Conservation (phyloP, 176 grass and related monocot species). For the Phoenix roebelenii region DNA sequence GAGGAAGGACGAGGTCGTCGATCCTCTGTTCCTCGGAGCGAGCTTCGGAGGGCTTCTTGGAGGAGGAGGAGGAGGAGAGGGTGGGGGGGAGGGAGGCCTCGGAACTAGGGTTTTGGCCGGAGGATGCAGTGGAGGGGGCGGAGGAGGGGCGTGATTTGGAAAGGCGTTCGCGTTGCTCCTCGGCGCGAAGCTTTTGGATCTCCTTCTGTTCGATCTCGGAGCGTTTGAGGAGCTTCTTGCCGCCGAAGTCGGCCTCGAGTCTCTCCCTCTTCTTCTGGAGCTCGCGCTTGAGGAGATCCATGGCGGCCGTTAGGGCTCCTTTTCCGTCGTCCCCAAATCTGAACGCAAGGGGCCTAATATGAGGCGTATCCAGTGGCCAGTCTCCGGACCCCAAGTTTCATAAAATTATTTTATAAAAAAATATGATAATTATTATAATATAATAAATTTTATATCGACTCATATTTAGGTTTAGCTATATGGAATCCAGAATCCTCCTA, state of each 20-base stretch:
- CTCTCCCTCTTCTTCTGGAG: constrained; percentile 68
- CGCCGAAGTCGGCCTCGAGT: constrained; percentile 51
- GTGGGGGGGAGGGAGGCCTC: constrained; percentile 27
- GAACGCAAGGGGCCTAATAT: too few species aligned
- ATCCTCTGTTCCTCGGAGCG: constrained; percentile 38
- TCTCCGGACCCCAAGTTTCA: too few species aligned
- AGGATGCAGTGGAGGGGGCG: constrained; percentile 14
- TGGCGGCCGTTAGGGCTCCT: background rate
- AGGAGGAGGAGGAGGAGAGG: constrained; percentile 6
- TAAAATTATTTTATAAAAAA: too few species aligned
- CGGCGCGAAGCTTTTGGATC: constrained; percentile 57
- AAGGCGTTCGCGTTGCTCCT: constrained; percentile 40
- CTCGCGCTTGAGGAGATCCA: constrained; percentile 87
- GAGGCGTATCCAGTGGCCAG: too few species aligned
- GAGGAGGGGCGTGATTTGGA: constrained; percentile 28
- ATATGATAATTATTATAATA: too few species aligned
- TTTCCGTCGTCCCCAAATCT: too few species aligned
- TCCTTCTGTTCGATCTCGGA: constrained; percentile 91
- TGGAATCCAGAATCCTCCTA: too few species aligned
- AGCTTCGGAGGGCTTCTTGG: constrained; percentile 25
- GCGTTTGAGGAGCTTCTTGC: constrained; percentile 68
- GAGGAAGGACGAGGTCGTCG: constrained; percentile 48
- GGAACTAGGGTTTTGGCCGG: constrained; percentile 1
- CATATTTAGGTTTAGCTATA: too few species aligned
- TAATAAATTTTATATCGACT: too few species aligned